A percentile compares a stretch with the other conserved stretches of the same genome.
Conservation (phyloP, 1,139 yeast species). For the Candida tropicalis region DNA sequence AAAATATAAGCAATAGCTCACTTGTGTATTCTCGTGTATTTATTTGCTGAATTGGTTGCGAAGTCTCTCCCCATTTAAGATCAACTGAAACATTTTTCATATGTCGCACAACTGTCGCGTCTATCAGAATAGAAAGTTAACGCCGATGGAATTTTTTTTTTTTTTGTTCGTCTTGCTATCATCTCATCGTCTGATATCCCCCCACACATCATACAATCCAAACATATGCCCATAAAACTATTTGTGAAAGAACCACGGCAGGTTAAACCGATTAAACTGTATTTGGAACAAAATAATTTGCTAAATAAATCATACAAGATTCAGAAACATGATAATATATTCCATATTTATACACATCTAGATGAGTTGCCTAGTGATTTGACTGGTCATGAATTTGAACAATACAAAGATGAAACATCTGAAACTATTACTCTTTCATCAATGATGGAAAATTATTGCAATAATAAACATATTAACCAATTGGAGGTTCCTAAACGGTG, state of each 20-base stretch:
- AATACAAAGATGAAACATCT: constrained; percentile 3
- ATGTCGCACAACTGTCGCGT: no score
- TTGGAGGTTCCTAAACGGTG: constrained; percentile 52
- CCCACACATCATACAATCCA: not conserved
- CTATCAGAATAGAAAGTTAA: no score
- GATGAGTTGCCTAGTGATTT: constrained; percentile 10
- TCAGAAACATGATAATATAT: constrained; percentile 13
- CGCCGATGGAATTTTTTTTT: no score
- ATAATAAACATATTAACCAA: not conserved
- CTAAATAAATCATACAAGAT: constrained; percentile 31
- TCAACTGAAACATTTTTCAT: no score
- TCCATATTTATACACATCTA: constrained; percentile 16
- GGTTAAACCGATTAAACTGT: constrained; percentile 29
- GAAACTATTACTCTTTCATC: constrained; percentile 6
- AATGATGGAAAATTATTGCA: constrained; percentile 10
- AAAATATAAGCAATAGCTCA: no score
- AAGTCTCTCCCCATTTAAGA: no score
- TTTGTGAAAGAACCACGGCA: constrained; percentile 18
- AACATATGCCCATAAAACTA: constrained; percentile 16
- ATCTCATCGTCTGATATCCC: no score
- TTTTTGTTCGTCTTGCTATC: no score
- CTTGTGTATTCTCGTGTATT: no score
- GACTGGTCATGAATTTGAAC: constrained; percentile 8
- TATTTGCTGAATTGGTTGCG: no score
- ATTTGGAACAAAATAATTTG: constrained; percentile 22